phyloP scores from a whole-genome alignment of 2,329 filamentous ascomycete genomes.

The Fusarium chlamydosporum region DNA sequence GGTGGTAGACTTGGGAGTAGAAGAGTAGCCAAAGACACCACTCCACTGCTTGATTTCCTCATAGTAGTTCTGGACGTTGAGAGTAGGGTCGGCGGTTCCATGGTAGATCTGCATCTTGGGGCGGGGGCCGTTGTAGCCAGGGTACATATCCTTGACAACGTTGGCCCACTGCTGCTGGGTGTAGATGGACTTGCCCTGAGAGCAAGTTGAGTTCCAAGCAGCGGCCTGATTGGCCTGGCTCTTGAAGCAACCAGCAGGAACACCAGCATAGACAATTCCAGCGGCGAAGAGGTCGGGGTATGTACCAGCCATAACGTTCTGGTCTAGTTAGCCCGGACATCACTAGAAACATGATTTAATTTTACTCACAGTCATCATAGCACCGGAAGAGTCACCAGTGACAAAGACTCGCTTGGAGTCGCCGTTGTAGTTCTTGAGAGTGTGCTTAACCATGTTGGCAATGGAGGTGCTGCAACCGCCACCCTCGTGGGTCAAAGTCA shows the following conservation, averaged over 20 bases:
- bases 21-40: conserved; percentile 23
- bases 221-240: conserved; percentile 20
- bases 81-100: conserved; percentile 14
- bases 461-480: conserved; percentile 20
- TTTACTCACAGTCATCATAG: conserved; percentile 27
- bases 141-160: conserved; percentile 32
- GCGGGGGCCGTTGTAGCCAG: conserved; percentile 19
- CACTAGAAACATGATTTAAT: fast-evolving
- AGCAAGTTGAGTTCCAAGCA: conserved; percentile 24
- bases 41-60: conserved; percentile 30
- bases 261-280: conserved; percentile 23
- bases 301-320: conserved; percentile 26
- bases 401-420: conserved; percentile 26
- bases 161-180: conserved; percentile 24
- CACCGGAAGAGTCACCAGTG: conserved; percentile 28
- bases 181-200: conserved; percentile 5
- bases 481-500: conserved; percentile 22
- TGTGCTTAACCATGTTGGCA: conserved; percentile 29
- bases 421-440: conserved; percentile 19
- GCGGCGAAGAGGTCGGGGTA: conserved; percentile 23
- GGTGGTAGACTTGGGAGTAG: conserved; percentile 14
- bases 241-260: conserved; percentile 21
- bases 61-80: conserved; percentile 28
- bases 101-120: conserved; percentile 31
- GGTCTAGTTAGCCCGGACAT: fast-evolving